Evolutionary conservation across 139 green algal species (phyloP).

Genomic region (Chlorella sorokiniana): DNA sequence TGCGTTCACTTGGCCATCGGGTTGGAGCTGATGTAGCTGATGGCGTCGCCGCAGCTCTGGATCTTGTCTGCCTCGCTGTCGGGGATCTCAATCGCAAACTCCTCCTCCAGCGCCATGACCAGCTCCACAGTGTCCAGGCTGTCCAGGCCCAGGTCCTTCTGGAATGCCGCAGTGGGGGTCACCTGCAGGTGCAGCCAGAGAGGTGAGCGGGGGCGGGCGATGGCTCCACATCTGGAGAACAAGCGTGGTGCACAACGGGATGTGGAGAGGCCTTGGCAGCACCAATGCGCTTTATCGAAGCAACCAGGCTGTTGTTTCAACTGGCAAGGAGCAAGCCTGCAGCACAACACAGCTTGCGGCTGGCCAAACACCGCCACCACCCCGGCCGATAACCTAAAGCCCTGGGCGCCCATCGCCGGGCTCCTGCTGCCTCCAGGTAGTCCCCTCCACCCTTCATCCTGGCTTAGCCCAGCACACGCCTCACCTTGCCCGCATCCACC

Average conservation of each 20-base stretch:
- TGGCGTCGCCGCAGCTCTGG: constrained; percentile 80
- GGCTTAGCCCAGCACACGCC: background rate
- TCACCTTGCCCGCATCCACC: constrained; percentile 93
- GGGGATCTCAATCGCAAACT: constrained; percentile 99
- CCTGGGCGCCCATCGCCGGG: background rate
- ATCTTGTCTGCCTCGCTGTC: constrained; percentile 99
- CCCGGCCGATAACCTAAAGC: constrained; percentile 19
- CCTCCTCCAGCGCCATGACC: constrained; percentile 99
- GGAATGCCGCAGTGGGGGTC: constrained; percentile 75
- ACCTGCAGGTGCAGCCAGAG: constrained; percentile 62
- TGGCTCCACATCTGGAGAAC: background rate
- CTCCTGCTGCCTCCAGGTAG: background rate
- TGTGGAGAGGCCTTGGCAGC: background rate
- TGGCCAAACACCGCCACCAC: too few species aligned
- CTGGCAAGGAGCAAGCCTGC: too few species aligned
- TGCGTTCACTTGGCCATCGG: constrained; percentile 78
- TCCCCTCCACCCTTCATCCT: background rate
- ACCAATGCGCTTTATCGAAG: too few species aligned
- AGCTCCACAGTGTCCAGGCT: constrained; percentile 98
- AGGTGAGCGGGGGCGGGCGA: background rate
- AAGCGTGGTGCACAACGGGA: too few species aligned
- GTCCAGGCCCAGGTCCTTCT: constrained; percentile 97
- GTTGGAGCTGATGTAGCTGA: constrained; percentile 90
- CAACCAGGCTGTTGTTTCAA: too few species aligned
- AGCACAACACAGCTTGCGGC: too few species aligned